Evolutionary conservation across 441 rosid species (phyloP).

Genomic region (Raphanus hybrid): DNA sequence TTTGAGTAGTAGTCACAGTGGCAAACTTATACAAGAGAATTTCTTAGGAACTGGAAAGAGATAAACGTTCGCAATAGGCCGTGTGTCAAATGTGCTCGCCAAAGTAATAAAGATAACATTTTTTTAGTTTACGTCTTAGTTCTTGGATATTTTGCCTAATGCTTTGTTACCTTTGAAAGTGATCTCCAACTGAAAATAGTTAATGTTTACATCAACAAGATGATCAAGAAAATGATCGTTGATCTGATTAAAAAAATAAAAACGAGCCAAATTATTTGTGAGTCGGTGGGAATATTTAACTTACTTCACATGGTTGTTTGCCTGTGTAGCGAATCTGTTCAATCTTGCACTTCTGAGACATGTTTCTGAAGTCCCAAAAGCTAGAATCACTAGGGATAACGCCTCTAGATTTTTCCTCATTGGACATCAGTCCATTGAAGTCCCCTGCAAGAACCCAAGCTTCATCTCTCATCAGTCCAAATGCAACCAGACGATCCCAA

Average conservation of each 20-base stretch:
- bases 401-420: no score
- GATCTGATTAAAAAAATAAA: constrained; percentile 41
- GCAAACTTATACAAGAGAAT: constrained; percentile 74
- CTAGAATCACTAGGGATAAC: no score
- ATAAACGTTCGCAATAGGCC: constrained; percentile 38
- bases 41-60: constrained; percentile 32
- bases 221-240: constrained; percentile 60
- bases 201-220: constrained; percentile 78
- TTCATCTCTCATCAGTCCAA: no score
- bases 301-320: constrained; percentile 39
- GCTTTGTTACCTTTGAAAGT: constrained; percentile 46
- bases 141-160: constrained; percentile 9
- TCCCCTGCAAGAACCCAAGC: no score
- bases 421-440: no score
- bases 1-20: constrained; percentile 64
- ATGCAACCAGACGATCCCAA: no score
- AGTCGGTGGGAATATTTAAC: constrained; percentile 51
- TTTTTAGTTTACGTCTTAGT: neutral
- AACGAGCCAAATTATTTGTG: constrained; percentile 52
- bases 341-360: no score
- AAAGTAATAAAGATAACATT: constrained; percentile 50
- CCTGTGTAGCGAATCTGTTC: no score
- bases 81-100: constrained; percentile 85
- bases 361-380: no score
- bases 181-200: constrained; percentile 90